A percentile compares a stretch with the other conserved stretches of the same genome.
Evolutionary conservation across 768 basidiomycete species (phyloP).

Genomic region (Auriscalpium orientale): DNA sequence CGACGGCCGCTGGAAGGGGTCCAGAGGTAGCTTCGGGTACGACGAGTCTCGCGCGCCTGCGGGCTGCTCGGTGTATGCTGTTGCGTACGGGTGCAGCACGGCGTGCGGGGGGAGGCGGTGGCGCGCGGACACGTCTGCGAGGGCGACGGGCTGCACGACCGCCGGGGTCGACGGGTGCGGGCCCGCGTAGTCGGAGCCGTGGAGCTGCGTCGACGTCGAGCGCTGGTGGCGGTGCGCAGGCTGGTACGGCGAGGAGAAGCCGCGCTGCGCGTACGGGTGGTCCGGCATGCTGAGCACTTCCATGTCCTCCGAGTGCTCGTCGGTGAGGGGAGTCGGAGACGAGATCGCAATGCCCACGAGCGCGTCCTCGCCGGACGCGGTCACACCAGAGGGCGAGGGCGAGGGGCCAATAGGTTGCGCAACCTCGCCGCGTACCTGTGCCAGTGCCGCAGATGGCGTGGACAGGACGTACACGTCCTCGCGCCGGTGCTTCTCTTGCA

Average conservation of each 20-base stretch:
- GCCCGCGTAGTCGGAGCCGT: slow-evolving; percentile 31
- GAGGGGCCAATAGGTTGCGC: slow-evolving; percentile 16
- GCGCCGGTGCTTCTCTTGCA: neutral
- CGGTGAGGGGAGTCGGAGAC: slow-evolving; percentile 23
- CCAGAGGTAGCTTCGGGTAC: neutral
- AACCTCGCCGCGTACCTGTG: slow-evolving; percentile 13
- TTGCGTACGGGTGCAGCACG: slow-evolving; percentile 12
- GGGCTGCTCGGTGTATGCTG: neutral
- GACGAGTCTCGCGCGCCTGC: neutral
- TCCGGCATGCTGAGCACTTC: slow-evolving; percentile 20
- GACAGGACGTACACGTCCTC: neutral
- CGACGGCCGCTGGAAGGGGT: neutral
- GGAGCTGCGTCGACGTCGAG: slow-evolving; percentile 10
- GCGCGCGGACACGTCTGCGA: slow-evolving; percentile 23
- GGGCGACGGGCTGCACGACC: slow-evolving; percentile 7
- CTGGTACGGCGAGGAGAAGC: slow-evolving; percentile 6
- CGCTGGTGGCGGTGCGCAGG: slow-evolving; percentile 9
- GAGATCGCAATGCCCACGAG: slow-evolving; percentile 39
- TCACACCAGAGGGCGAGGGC: slow-evolving; percentile 23
- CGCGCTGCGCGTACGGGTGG: slow-evolving; percentile 31
- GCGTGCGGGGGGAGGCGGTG: slow-evolving; percentile 29
- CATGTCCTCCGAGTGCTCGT: slow-evolving; percentile 5
- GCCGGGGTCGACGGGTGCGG: slow-evolving; percentile 30
- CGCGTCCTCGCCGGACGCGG: slow-evolving; percentile 19
- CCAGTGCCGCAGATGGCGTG: slow-evolving; percentile 2